phyloP scores from a whole-genome alignment of 371 early-diverging fungal genomes.

The Blakeslea trispora region DNA sequence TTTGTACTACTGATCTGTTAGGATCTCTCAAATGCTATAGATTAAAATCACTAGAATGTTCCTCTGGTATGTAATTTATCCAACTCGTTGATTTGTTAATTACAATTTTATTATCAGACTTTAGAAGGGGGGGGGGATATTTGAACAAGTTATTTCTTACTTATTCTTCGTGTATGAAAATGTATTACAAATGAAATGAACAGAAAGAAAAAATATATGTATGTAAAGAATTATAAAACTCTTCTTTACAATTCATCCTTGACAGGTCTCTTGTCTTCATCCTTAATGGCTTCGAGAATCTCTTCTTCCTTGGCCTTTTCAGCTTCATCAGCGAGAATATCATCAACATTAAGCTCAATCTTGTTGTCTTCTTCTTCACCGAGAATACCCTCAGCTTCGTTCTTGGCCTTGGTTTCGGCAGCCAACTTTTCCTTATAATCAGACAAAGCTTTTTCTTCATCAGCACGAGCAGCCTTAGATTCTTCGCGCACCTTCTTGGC shows the following conservation, averaged over 20 bases:
- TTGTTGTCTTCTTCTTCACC: conserved; percentile 30
- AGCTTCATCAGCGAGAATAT: conserved; percentile 29
- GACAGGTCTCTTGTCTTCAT: conserved; percentile 34
- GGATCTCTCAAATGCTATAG: no score
- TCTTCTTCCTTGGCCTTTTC: conserved; percentile 37
- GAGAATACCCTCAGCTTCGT: conserved; percentile 32
- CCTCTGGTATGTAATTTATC: no score
- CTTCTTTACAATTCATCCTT: conserved; percentile 52
- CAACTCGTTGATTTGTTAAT: no score
- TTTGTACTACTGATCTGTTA: no score
- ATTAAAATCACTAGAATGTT: no score
- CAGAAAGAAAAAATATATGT: no score
- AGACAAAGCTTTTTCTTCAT: conserved; percentile 39
- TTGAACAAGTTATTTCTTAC: no score
- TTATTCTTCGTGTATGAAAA: no score
- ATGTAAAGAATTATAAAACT: not conserved
- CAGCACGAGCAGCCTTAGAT: conserved; percentile 47
- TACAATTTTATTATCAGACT: no score
- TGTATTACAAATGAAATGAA: no score
- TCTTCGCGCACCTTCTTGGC: conserved; percentile 69
- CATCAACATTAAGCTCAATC: conserved; percentile 33
- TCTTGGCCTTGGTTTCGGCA: conserved; percentile 29
- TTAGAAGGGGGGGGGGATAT: no score
- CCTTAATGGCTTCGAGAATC: conserved; percentile 11
- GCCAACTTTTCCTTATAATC: conserved; percentile 28